Base-by-base conservation (phyloP, 495 filamentous ascomycete genomes). In the Parathielavia hyrcaniae region DNA sequence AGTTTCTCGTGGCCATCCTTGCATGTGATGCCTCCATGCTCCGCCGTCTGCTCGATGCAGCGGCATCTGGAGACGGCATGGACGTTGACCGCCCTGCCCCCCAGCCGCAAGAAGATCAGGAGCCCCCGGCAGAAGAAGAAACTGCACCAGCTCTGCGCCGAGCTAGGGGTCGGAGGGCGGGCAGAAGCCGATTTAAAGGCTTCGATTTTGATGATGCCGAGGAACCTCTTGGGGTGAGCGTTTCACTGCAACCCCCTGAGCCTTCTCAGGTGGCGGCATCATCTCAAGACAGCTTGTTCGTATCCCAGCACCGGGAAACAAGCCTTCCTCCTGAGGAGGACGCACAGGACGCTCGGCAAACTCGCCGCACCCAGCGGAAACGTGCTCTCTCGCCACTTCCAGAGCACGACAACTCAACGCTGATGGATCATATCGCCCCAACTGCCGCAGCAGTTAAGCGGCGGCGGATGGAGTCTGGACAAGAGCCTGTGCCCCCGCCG, bases 1-100 rank as follows among this genome's bases (percentile, higher is more conserved):
- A 96, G 61, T 96, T 98, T 59, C 77, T 98, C 10, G 90, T 96
- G 71, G 88, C 88, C 4, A 96, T 98, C 48, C 70, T 97, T 17
- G 83, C 73, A 12, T 86, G 84, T 53, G 85, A 97, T 73, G 81
- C 88, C 5, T 83, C 79, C 55, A 72, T 77, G 26, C 73, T 97
- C 17, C 82, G 86, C 56, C 81, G 81, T 38, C 78, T 84, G 2
- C 79, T 95, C 1, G 52, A 51, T 10, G 48, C 61, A 22, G 44
- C 60, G 23, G 20, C 32, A 23, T 13, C 61, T n/a, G 60, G 50
- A 32, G 60, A 46, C 16, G 63, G 50, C 22, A 72, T 71, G 68
- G 70, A 73, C 19, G 44, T 72, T 40, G 71, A 75, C 20, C 60
- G 61, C 16, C 59, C 62, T 54, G 38, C 58, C 20, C 32, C 50